A percentile compares a stretch with the other conserved stretches of the same genome.
Conservation (phyloP, 192 early-diverging fungal species). For the Coemansia sp. region DNA sequence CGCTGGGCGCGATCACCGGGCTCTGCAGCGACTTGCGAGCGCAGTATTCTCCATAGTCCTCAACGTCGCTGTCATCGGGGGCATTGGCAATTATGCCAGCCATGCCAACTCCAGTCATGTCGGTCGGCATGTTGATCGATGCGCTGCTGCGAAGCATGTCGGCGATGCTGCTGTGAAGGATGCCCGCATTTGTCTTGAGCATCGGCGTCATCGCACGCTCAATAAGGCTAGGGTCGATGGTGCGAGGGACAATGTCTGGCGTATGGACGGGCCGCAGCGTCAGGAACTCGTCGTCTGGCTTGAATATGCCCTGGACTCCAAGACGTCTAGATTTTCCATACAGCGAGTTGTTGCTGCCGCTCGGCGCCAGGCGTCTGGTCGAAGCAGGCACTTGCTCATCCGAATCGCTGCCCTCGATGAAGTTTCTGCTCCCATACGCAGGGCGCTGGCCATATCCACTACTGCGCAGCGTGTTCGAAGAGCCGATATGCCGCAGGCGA, state of each 20-base stretch:
- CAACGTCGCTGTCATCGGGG: constrained; percentile 6
- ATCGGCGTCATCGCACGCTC: constrained; percentile 58
- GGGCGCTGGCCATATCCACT: background rate
- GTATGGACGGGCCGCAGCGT: constrained; percentile 54
- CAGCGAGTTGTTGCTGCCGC: constrained; percentile 1
- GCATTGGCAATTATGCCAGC: background rate
- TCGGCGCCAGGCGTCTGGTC: background rate
- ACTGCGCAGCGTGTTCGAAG: background rate
- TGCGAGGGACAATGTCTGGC: constrained; percentile 48
- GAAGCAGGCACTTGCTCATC: background rate
- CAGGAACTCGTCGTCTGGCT: constrained; percentile 37
- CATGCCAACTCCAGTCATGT: background rate
- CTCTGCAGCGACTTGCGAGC: background rate
- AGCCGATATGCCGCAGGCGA: background rate
- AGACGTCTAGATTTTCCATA: background rate
- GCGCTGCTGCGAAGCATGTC: constrained; percentile 7
- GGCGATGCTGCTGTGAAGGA: constrained; percentile 9
- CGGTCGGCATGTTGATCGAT: background rate
- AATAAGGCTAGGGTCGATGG: constrained; percentile 43
- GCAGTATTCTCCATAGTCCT: background rate
- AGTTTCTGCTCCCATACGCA: background rate
- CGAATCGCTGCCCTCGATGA: background rate
- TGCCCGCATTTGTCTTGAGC: constrained; percentile 43
- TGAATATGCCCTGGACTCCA: background rate
- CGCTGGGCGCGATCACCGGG: background rate